phyloP scores from a whole-genome alignment of 2,329 filamentous ascomycete species.

The Fusarium sororula region DNA sequence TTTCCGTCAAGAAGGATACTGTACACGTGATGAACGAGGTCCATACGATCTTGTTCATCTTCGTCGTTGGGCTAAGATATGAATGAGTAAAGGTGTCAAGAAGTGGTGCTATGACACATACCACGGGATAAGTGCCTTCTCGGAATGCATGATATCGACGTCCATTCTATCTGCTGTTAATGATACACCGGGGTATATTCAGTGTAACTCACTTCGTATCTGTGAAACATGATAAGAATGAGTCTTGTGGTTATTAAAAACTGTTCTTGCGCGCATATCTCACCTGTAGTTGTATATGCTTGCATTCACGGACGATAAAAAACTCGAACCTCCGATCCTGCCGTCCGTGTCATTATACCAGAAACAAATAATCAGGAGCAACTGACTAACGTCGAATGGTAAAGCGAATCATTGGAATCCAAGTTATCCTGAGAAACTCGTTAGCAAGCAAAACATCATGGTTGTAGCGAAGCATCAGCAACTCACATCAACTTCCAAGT shows the following conservation, averaged over 20 bases:
- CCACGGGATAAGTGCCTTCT: constrained; percentile 18
- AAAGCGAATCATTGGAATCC: neutral
- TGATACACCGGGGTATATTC: neutral
- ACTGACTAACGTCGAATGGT: neutral
- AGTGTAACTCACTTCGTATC: constrained; percentile 10
- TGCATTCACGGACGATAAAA: constrained; percentile 21
- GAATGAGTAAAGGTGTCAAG: neutral
- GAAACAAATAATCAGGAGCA: rapidly evolving
- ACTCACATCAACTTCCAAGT: constrained; percentile 2
- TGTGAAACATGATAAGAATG: neutral
- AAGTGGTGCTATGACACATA: neutral
- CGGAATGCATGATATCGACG: constrained; percentile 29
- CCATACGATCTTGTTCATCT: constrained; percentile 23
- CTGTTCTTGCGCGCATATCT: rapidly evolving
- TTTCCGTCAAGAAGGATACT: constrained; percentile 18
- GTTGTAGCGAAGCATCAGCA: neutral
- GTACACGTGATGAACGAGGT: constrained; percentile 28
- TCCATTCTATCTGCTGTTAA: neutral
- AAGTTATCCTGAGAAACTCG: neutral
- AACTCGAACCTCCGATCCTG: constrained; percentile 1
- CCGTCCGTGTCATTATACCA: neutral
- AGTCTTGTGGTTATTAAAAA: rapidly evolving
- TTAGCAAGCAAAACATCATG: rapidly evolving
- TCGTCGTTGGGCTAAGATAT: constrained; percentile 22
- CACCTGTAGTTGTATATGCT: constrained; percentile 24